phyloP scores from a whole-genome alignment of 2,329 filamentous ascomycete species.

The Fusarium sp. region DNA sequence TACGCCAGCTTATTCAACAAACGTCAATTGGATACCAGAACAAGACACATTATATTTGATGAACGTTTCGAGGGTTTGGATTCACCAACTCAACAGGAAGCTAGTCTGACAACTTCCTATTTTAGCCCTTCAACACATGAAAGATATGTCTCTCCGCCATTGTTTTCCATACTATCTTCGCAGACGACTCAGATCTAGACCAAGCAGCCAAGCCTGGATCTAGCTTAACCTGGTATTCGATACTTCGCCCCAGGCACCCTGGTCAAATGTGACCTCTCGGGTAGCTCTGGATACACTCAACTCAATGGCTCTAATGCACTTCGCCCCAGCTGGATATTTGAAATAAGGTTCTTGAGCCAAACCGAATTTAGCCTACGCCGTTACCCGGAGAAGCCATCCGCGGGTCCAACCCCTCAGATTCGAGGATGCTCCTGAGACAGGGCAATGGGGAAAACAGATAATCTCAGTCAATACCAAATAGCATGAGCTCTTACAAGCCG shows the following conservation, averaged over 20 bases:
- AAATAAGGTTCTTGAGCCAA: conserved; percentile 41
- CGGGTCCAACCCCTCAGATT: conserved; percentile 22
- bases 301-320: conserved; percentile 13
- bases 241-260: conserved; percentile 17
- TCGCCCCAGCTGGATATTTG: conserved; percentile 32
- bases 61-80: neutral
- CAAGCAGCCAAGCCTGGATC: conserved; percentile 22
- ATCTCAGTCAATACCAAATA: neutral
- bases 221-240: conserved; percentile 11
- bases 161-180: neutral
- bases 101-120: neutral
- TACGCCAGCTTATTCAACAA: neutral
- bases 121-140: neutral
- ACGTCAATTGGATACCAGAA: neutral
- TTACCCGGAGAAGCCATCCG: conserved; percentile 4
- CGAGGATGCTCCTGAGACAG: conserved; percentile 13
- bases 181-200: neutral
- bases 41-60: neutral
- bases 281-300: no score
- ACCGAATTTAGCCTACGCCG: conserved; percentile 30
- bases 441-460: conserved; percentile 1
- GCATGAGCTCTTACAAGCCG: neutral
- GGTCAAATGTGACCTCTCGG: conserved; percentile 16
- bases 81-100: neutral
- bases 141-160: neutral